Evolutionary conservation across 257 asterid genomes (phyloP), one percentile per base, ranked within the genome.

Genomic region (Paulownia fortunei): DNA sequence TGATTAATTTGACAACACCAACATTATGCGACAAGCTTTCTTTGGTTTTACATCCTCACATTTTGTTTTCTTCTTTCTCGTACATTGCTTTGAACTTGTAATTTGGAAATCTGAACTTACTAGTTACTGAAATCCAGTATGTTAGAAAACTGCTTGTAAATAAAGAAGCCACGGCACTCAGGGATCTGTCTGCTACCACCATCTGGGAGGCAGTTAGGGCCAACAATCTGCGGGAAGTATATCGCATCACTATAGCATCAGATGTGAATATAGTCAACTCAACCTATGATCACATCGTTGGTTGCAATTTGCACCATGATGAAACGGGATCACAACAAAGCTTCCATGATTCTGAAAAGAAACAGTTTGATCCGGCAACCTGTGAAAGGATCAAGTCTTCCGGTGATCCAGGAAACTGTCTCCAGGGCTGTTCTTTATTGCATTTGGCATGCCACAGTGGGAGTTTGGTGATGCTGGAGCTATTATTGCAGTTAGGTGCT

Each of bases 141-240:
- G 96, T 87, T 66, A 88, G 85, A 77, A 95, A 91, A 84, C 86
- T 89, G 80, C 80, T 92, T 76, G 68, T 95, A 74, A 87, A 84
- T 69, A 91, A 85, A 84, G 92, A 88, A 76, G 87, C 86, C 71
- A 71, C 64, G 23, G 30, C 73, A 68, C 78, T 84, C n/a, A 71
- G 79, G 80, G 65, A 73, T 56, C 59, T 56, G 37, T 77, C 86
- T 58, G 86, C 79, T 49, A 87, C 88, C 54, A 58, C 86, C 79
- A 80, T 89, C 82, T 91, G 99, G 99, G 97, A 93, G 87, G 99
- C 99, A 68, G 98, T 95, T 56, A 80, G 62, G 85, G 79, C 86
- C 81, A 87, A 91, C 88, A 88, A 89, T 73, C 75, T 93, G 84
- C 85, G 79, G 73, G 97, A 89, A 56, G 97, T 90, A 19, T 95